A percentile compares a stretch with the other conserved stretches of the same genome.
These are phyloP conservation scores for Phytopythium chamaehyphon DNA, from an alignment of 352 stramenopile species.

Conservation along the genomic window DNA sequence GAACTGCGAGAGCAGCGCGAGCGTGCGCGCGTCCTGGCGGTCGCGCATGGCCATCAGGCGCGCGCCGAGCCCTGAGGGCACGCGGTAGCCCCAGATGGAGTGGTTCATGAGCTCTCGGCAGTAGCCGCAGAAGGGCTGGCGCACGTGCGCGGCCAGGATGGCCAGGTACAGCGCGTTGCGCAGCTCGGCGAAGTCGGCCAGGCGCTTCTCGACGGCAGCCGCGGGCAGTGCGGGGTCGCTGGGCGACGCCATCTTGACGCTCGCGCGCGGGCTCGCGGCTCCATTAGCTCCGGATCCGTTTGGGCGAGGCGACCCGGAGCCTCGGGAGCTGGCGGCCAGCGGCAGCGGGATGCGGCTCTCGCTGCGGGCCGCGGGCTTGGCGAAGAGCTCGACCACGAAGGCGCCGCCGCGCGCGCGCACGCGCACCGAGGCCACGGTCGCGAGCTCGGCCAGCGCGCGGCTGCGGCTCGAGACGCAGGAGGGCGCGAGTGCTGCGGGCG, in stretches of 20 bases:
- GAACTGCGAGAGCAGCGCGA: conserved; percentile 18
- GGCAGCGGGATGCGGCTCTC: conserved; percentile 6
- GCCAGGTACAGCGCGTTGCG: conserved; percentile 18
- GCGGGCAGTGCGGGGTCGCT: neutral
- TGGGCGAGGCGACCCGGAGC: conserved; percentile 1
- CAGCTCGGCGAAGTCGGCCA: conserved; percentile 15
- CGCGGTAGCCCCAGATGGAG: conserved; percentile 15
- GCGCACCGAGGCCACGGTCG: conserved; percentile 18
- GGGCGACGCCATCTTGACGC: neutral
- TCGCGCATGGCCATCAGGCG: conserved; percentile 3
- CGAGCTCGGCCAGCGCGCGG: conserved; percentile 17
- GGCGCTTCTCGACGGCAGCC: conserved; percentile 7
- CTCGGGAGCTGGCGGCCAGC: conserved; percentile 1
- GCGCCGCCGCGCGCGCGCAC: conserved; percentile 4
- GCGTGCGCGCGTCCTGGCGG: conserved; percentile 2
- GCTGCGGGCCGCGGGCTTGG: neutral
- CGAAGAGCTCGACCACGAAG: conserved; percentile 6
- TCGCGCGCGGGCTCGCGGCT: neutral
- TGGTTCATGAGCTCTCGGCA: conserved; percentile 18
- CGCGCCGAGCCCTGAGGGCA: conserved; percentile 5
- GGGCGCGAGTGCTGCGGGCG: conserved; percentile 21
- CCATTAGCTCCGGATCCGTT: no score
- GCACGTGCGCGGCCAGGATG: conserved; percentile 10
- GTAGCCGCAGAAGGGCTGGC: conserved; percentile 22
- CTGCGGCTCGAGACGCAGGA: conserved; percentile 21